Base-by-base conservation (phyloP, 352 stramenopile species). In the Phytophthora ramorum region DNA sequence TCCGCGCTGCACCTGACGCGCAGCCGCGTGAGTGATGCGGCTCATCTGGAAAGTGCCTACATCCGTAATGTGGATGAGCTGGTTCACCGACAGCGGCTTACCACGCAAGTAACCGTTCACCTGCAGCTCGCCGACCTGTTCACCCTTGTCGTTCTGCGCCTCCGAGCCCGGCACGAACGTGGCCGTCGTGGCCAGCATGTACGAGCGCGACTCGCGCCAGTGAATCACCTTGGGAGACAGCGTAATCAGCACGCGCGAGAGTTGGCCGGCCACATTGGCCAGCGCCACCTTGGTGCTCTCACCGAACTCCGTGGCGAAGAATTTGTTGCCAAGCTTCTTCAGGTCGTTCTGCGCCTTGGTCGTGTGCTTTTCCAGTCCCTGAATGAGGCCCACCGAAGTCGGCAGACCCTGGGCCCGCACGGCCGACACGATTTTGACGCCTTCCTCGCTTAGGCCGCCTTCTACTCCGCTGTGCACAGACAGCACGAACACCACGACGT, bases 41-140 rank as follows among this genome's bases (percentile, higher is more conserved):
- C 71, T 89, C 61, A 98, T 73, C 64, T 94, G 83, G 76, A 97
- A 98, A 32, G 96, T 98, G 6, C 98, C 98, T 16, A 99, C 80
- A 67, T 98, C 95, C 14, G 96, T 96, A 37, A 99, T 86, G 75
- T 99, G 98, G 32, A 99, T 81, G 12, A 99, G 81, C 55, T 98
- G 86, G 75, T 99, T 98, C 32, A 98, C 92, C 58, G 93, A 93
- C 58, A 99, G 80, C 3, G 97, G 96, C 59, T 91, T 92, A 38
- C 96, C 98, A 13, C 97, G 93, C 56, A 99, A 73, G 79, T 98
- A 99, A 55, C 98, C 98, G 50, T 90, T 97, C 12, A 99, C 68
- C 56, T 89, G 74, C 2, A 98, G 75, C 63, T 91, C 81, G 24
- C 87, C 71, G 28, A 83, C 75, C 28, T 77, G 68, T 52, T 85